A percentile compares a stretch with the other conserved stretches of the same genome.
These are phyloP conservation scores for Ampelocalamus luodianensis DNA, from an alignment of 176 grass and related monocot genomes.

Conservation along the genomic window DNA sequence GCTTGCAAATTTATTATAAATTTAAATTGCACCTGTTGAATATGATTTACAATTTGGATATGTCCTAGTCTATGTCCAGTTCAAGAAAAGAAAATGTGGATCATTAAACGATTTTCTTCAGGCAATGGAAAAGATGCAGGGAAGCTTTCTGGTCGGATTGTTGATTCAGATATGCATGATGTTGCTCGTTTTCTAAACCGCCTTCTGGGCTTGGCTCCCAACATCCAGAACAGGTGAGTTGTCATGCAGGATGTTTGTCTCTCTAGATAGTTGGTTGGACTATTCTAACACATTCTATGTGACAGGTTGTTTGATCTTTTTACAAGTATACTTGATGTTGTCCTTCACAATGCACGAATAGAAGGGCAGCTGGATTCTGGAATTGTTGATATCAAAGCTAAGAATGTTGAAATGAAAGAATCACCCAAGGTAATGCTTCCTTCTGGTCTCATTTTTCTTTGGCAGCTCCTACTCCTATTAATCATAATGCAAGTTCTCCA, in stretches of 20 bases:
- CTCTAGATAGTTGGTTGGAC: slow-evolving; percentile 5
- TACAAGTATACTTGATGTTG: slow-evolving; percentile 76
- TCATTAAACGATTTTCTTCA: slow-evolving; percentile 51
- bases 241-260: slow-evolving; percentile 18
- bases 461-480: slow-evolving; percentile 7
- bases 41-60: slow-evolving; percentile 28
- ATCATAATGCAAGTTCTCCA: slow-evolving; percentile 42
- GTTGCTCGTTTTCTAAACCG: slow-evolving; percentile 98
- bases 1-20: slow-evolving; percentile 36
- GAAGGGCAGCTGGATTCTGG: slow-evolving; percentile 99
- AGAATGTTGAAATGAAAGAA: slow-evolving; percentile 83
- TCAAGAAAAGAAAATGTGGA: background rate
- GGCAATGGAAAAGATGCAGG: slow-evolving; percentile 79
- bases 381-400: slow-evolving; percentile 98
- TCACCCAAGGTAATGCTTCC: slow-evolving; percentile 67
- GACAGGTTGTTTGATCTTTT: slow-evolving; percentile 95
- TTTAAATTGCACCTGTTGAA: slow-evolving; percentile 1
- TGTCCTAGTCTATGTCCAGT: background rate
- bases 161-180: slow-evolving; percentile 97
- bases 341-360: slow-evolving; percentile 82
- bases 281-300: slow-evolving; percentile 43
- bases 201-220: slow-evolving; percentile 82
- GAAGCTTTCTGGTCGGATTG: slow-evolving; percentile 86
- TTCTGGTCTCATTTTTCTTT: slow-evolving; percentile 33
- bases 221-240: slow-evolving; percentile 88